phyloP scores from a whole-genome alignment of 1,284 basidiomycete genomes.

The Pisolithus thermaeus region DNA sequence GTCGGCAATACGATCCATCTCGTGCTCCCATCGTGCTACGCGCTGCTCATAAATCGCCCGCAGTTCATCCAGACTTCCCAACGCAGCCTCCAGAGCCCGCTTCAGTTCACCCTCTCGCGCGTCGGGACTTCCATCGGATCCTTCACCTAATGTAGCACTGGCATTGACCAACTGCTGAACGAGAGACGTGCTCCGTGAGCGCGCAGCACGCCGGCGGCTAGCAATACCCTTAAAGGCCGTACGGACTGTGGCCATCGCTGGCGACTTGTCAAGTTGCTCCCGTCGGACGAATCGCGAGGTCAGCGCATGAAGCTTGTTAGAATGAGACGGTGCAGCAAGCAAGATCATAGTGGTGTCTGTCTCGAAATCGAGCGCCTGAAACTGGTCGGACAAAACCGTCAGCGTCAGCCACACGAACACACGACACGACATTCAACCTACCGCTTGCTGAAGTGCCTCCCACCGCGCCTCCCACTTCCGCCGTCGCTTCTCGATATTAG shows the following conservation, averaged over 20 bases:
- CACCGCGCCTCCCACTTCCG: slow-evolving; percentile 68
- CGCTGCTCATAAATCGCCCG: slow-evolving; percentile 60
- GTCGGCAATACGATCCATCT: slow-evolving; percentile 57
- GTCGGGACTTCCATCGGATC: slow-evolving; percentile 48
- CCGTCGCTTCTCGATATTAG: slow-evolving; percentile 58
- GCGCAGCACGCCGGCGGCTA: slow-evolving; percentile 45
- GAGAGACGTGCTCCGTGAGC: slow-evolving; percentile 45
- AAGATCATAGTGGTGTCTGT: slow-evolving; percentile 72
- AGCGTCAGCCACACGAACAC: slow-evolving; percentile 1
- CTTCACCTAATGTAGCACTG: slow-evolving; percentile 38
- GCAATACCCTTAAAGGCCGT: slow-evolving; percentile 55
- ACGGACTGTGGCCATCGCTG: slow-evolving; percentile 47
- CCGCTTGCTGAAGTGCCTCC: slow-evolving; percentile 66
- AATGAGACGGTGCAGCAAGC: slow-evolving; percentile 66
- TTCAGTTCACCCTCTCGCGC: slow-evolving; percentile 57
- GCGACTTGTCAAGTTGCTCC: slow-evolving; percentile 42
- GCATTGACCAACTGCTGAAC: slow-evolving; percentile 49
- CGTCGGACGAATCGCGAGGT: slow-evolving; percentile 65
- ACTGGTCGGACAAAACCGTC: slow-evolving; percentile 35
- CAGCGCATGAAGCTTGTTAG: slow-evolving; percentile 54
- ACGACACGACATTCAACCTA: slow-evolving; percentile 28
- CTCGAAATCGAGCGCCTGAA: slow-evolving; percentile 71
- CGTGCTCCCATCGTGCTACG: slow-evolving; percentile 62
- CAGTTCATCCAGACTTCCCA: slow-evolving; percentile 58
- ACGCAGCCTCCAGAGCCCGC: slow-evolving; percentile 55